A percentile compares a stretch with the other conserved stretches of the same genome.
Evolutionary conservation across 441 rosid species (phyloP).

Genomic region (Arabidopsis hybrid): DNA sequence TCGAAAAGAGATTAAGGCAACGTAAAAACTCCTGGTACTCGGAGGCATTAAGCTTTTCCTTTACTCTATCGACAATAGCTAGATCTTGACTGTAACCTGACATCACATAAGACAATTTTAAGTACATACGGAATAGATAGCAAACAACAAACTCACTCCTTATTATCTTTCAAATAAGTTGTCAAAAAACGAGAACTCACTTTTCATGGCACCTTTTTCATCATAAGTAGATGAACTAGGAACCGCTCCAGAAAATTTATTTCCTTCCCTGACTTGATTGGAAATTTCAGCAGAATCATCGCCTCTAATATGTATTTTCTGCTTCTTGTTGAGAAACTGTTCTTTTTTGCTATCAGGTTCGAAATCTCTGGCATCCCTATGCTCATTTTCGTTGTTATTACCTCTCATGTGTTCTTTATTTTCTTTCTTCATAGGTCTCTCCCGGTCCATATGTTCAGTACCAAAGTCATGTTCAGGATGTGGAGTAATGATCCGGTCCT

Average conservation of each 20-base stretch:
- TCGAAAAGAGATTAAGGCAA: conserved; percentile 87
- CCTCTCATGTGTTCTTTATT: conserved; percentile 76
- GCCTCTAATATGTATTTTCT: conserved; percentile 52
- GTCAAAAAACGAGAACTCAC: conserved; percentile 46
- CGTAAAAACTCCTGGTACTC: conserved; percentile 84
- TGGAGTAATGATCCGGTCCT: conserved; percentile 62
- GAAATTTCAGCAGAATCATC: conserved; percentile 62
- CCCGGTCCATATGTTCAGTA: conserved; percentile 67
- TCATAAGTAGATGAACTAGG: conserved; percentile 66
- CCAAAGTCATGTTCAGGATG: conserved; percentile 68
- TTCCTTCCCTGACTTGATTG: conserved; percentile 71
- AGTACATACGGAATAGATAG: conserved; percentile 18
- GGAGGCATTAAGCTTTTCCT: conserved; percentile 69
- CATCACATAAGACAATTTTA: conserved; percentile 42
- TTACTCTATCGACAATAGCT: conserved; percentile 86
- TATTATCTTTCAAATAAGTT: neutral
- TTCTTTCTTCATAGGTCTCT: conserved; percentile 57
- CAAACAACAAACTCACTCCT: conserved; percentile 14
- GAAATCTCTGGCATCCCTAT: conserved; percentile 74
- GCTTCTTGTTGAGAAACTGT: conserved; percentile 65
- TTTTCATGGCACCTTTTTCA: conserved; percentile 73
- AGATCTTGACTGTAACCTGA: conserved; percentile 78
- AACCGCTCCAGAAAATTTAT: conserved; percentile 58
- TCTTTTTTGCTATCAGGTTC: conserved; percentile 72
- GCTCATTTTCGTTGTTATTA: conserved; percentile 73